Percentiles rank a stretch among this genome's conserved stretches.
These are phyloP conservation scores for Parsonsia alboflavescens DNA, from an alignment of 257 asterid species.

Conservation along the genomic window DNA sequence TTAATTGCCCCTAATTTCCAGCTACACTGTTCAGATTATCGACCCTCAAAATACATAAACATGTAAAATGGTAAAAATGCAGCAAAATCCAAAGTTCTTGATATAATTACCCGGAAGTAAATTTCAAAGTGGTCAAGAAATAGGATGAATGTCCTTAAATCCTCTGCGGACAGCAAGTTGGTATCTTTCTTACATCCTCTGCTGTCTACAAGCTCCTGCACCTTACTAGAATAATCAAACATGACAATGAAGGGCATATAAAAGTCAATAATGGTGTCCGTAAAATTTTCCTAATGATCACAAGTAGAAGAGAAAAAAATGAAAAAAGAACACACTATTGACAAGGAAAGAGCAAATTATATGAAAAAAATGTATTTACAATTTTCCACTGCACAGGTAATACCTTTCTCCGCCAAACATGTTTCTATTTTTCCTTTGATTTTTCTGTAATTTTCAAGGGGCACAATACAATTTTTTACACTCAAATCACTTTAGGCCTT, in stretches of 20 bases:
- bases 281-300: not conserved
- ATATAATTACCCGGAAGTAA: not conserved
- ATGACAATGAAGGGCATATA: not conserved
- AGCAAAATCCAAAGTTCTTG: not conserved
- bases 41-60: not conserved
- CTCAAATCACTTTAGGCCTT: constrained; percentile 43
- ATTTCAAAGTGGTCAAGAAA: not conserved
- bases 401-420: not conserved
- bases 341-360: not conserved
- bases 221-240: not conserved
- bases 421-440: constrained; percentile 7
- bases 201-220: not conserved
- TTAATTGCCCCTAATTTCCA: not conserved
- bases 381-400: constrained; percentile 17
- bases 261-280: not conserved
- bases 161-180: not conserved
- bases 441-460: too few relatives aligned
- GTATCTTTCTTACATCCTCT: not conserved
- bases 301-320: too few relatives aligned
- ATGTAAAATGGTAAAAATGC: not conserved
- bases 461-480: not conserved
- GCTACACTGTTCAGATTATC: too few relatives aligned
- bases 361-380: not conserved
- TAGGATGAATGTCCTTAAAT: not conserved
- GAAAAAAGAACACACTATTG: not conserved